phyloP scores from a whole-genome alignment of 1,284 basidiomycete species.

The Malassezia globosa region DNA sequence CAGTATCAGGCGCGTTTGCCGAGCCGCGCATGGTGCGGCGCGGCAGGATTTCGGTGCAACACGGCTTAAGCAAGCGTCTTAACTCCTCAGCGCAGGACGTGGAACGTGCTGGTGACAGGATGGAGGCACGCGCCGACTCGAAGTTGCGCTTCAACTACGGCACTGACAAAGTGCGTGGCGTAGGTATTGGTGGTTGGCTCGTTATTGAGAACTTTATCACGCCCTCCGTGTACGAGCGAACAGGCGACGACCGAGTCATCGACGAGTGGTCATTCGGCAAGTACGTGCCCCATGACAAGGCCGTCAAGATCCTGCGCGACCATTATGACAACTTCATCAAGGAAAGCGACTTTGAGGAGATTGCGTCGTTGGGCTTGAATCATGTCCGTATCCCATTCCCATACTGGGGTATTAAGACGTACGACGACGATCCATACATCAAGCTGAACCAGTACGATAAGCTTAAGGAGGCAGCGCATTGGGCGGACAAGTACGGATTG shows the following conservation, averaged over 20 bases:
- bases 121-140: constrained; percentile 7
- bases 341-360: constrained; percentile 61
- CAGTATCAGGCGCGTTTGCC: too few species aligned
- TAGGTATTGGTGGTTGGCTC: constrained; percentile 43
- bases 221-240: constrained; percentile 50
- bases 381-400: constrained; percentile 79
- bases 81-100: background rate
- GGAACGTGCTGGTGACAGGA: background rate
- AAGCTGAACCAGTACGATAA: constrained; percentile 61
- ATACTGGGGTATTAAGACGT: constrained; percentile 80
- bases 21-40: background rate
- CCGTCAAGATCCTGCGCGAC: constrained; percentile 22
- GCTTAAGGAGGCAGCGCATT: constrained; percentile 57
- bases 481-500: constrained; percentile 64
- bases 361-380: constrained; percentile 49
- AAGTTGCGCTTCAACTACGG: constrained; percentile 23
- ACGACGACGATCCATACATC: constrained; percentile 68
- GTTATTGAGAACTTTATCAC: constrained; percentile 40
- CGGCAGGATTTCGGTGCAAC: background rate
- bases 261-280: constrained; percentile 79
- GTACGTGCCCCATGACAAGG: constrained; percentile 51
- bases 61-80: background rate
- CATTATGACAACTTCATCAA: constrained; percentile 78
- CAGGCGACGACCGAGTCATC: constrained; percentile 48
- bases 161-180: constrained; percentile 31